Percentiles rank a stretch among this genome's conserved stretches.
phyloP scores from a whole-genome alignment of 176 grass and related monocot species.

The Musa schizocarpa region DNA sequence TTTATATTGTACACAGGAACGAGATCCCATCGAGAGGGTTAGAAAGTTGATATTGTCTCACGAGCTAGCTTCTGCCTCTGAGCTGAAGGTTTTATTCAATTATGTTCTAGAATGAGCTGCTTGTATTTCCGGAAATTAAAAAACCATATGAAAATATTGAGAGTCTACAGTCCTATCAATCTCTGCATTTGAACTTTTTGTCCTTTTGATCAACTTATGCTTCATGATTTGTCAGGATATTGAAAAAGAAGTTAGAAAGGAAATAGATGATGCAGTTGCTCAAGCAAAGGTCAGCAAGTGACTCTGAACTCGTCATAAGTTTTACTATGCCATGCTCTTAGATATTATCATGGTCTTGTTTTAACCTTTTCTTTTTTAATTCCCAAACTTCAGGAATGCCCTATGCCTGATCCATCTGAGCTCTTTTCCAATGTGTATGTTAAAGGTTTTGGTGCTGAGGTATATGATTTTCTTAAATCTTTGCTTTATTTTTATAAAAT shows the following conservation, averaged over 20 bases:
- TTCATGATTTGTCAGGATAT: constrained; percentile 39
- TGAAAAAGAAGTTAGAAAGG: constrained; percentile 74
- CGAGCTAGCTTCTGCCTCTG: constrained; percentile 52
- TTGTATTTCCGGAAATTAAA: not conserved
- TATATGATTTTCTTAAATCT: constrained; percentile 22
- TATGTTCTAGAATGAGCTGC: not conserved
- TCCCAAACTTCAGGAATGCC: constrained; percentile 44
- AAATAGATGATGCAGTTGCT: constrained; percentile 69
- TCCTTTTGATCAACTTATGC: not conserved
- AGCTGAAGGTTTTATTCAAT: constrained; percentile 57
- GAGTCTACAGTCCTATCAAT: no score
- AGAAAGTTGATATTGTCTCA: constrained; percentile 66
- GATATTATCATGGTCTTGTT: not conserved
- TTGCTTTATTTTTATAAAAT: not conserved
- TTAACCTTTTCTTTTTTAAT: not conserved
- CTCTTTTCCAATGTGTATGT: constrained; percentile 79
- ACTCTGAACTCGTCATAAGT: constrained; percentile 1
- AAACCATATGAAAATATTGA: not conserved
- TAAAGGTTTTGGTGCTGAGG: constrained; percentile 75
- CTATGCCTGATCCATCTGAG: constrained; percentile 69
- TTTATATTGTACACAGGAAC: constrained; percentile 36
- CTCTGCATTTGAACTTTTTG: not conserved
- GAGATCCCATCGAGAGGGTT: constrained; percentile 75
- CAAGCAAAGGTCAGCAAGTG: constrained; percentile 56
- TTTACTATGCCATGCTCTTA: not conserved